Evolutionary conservation across 495 filamentous ascomycete genomes (phyloP), one percentile per base, ranked within the genome.

Genomic region (Recurvomyces mirabilis): DNA sequence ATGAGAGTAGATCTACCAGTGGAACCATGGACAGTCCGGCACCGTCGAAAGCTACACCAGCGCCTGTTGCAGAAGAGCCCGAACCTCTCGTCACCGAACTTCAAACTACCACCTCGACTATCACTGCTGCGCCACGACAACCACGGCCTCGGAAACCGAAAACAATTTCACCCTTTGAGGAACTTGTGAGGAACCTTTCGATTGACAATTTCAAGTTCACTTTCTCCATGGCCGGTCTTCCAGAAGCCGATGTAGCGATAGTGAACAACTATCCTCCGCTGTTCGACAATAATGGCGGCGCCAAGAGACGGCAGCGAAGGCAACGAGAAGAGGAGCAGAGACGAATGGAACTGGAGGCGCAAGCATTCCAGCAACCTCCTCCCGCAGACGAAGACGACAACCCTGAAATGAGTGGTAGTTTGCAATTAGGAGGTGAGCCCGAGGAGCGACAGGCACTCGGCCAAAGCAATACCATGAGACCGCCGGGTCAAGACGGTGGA

Each of bases 351-450:
- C 60, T 64, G 11, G 74, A 80, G 26, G 65, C 64, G 15, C 77
- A 84, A 41, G 52, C 73, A 11, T 46, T 75, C 1, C 68, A 72
- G 46, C 62, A 68, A 17, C 57, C 38, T 0, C 25, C 55, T 7
- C 19, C 50, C 1, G 23, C 28, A 26, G 56, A 59, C n/a, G 24
- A 31, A 5, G 62, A 68, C 9, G 65, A 65, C 29, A 71, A 75
- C 34, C 75, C 77, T 2, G 85, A 86, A 56, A 84, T 81, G 25
- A 51, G 55, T 58, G 84, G 87, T 10, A 95, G 88, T 57, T 69
- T 93, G 25, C 86, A 89, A 41, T 70, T 95, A 14, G 88, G 88
- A 41, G 88, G 88, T 7, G 87, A 94, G 54, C 87, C 87, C 0
- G 88, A 95, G 54, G 86, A 86, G 52, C 53, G 57, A 7, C 66